These are phyloP conservation scores for Alternaria gansuensis DNA, from an alignment of 2,329 filamentous ascomycete species.

Conservation along the genomic window DNA sequence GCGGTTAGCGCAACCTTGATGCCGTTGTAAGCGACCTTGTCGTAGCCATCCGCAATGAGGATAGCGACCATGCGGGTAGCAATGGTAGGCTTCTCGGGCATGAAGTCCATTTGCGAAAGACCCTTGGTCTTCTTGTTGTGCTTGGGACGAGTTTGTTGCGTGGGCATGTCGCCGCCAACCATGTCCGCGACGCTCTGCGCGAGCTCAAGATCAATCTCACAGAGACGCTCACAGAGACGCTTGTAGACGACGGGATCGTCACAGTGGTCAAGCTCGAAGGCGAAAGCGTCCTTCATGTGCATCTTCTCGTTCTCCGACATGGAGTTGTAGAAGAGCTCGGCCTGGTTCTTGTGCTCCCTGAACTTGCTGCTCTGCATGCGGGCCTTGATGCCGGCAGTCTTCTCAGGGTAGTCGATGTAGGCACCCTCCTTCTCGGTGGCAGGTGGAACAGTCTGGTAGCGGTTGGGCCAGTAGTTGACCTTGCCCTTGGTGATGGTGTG, in stretches of 20 bases:
- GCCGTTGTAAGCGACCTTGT: slow-evolving; percentile 69
- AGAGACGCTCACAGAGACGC: slow-evolving; percentile 71
- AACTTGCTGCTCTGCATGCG: slow-evolving; percentile 77
- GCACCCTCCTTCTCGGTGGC: slow-evolving; percentile 69
- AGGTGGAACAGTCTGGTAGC: slow-evolving; percentile 70
- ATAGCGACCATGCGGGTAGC: slow-evolving; percentile 76
- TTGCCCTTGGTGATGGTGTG: slow-evolving; percentile 77
- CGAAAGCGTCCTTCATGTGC: slow-evolving; percentile 68
- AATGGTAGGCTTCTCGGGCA: slow-evolving; percentile 71
- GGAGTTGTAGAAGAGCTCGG: slow-evolving; percentile 85
- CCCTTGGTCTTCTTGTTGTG: slow-evolving; percentile 73
- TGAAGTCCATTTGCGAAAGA: slow-evolving; percentile 74
- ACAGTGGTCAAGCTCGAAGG: slow-evolving; percentile 81
- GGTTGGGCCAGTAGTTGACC: slow-evolving; percentile 83
- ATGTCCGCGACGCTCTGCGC: slow-evolving; percentile 74
- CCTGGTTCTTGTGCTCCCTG: slow-evolving; percentile 78
- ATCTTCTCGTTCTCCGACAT: slow-evolving; percentile 71
- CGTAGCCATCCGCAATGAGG: slow-evolving; percentile 80
- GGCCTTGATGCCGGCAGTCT: slow-evolving; percentile 73
- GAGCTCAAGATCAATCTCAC: slow-evolving; percentile 75
- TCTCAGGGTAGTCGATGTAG: slow-evolving; percentile 73
- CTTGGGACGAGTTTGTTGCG: slow-evolving; percentile 64
- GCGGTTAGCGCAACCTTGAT: slow-evolving; percentile 70
- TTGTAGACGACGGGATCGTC: slow-evolving; percentile 80
- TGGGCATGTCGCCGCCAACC: slow-evolving; percentile 70